These are phyloP conservation scores for Crithidia bombi DNA, from an alignment of 208 protist species.

Conservation along the genomic window DNA sequence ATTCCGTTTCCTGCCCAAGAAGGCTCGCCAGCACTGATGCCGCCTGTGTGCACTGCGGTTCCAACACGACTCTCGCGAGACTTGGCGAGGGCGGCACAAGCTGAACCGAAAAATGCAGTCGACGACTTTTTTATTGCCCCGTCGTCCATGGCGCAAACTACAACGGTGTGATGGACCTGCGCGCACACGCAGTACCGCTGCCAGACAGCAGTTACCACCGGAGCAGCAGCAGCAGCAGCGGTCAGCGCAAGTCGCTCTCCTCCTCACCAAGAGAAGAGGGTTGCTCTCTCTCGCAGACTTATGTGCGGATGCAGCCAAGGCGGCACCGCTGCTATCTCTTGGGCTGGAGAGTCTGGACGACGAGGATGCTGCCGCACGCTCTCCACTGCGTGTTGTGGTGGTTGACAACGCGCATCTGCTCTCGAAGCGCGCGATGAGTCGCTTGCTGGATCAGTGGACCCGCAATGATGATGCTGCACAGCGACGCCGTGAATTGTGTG, in stretches of 20 bases:
- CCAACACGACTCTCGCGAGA: slow-evolving; percentile 17
- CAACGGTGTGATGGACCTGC: slow-evolving; percentile 47
- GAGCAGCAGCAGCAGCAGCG: too few relatives aligned
- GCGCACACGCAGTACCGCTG: slow-evolving; percentile 36
- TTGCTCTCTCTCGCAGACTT: neutral
- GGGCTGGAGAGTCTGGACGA: slow-evolving; percentile 13
- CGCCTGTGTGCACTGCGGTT: slow-evolving; percentile 17
- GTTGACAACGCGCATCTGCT: slow-evolving; percentile 70
- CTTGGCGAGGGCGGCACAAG: slow-evolving; percentile 4
- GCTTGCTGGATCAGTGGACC: slow-evolving; percentile 79
- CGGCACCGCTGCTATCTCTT: slow-evolving; percentile 37
- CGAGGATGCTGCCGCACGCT: neutral
- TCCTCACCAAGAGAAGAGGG: neutral
- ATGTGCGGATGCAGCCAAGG: neutral
- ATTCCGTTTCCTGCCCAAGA: slow-evolving; percentile 11
- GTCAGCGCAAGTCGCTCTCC: too few relatives aligned
- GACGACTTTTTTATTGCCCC: slow-evolving; percentile 53
- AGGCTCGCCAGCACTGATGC: slow-evolving; percentile 15
- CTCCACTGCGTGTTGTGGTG: slow-evolving; percentile 37
- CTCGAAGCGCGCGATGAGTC: slow-evolving; percentile 53
- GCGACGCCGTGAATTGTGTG: neutral
- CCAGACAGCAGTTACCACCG: too few relatives aligned
- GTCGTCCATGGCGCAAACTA: slow-evolving; percentile 66
- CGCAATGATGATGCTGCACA: slow-evolving; percentile 50
- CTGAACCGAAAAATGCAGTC: neutral